These are phyloP conservation scores for Termitomyces bulborhizus DNA, from an alignment of 768 basidiomycete species.

Conservation along the genomic window DNA sequence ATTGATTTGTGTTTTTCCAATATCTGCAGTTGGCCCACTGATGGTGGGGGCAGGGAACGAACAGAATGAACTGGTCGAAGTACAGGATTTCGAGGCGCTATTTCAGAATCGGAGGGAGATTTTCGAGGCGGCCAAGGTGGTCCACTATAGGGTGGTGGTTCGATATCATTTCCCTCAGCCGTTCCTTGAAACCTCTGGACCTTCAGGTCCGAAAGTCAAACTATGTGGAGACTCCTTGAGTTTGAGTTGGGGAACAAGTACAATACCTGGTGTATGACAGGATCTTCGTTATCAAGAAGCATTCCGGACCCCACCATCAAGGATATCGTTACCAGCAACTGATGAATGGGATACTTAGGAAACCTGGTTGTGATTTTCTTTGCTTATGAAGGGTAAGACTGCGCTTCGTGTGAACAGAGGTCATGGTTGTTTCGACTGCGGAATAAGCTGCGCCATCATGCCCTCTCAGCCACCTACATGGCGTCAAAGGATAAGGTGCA, in stretches of 20 bases:
- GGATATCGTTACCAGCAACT: not conserved
- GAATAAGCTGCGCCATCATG: too few species aligned
- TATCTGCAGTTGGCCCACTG: conserved; percentile 11
- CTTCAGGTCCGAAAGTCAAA: not conserved
- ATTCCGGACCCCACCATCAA: not conserved
- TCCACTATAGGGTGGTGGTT: conserved; percentile 9
- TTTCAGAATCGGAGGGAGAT: not conserved
- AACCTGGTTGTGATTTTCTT: too few species aligned
- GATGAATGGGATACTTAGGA: not conserved
- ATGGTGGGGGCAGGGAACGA: not conserved
- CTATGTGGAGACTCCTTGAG: not conserved
- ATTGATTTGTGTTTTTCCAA: conserved; percentile 4
- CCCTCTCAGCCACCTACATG: too few species aligned
- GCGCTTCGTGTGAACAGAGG: too few species aligned
- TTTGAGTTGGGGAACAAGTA: not conserved
- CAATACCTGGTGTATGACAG: not conserved
- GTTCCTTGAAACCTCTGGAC: not conserved
- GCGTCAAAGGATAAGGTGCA: too few species aligned
- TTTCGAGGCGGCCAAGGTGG: not conserved
- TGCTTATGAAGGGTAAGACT: too few species aligned
- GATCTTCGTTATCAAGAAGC: conserved; percentile 6
- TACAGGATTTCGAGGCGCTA: not conserved
- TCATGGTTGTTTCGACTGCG: too few species aligned
- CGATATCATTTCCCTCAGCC: not conserved
- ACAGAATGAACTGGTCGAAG: not conserved